Evolutionary conservation across 2,329 filamentous ascomycete genomes (phyloP).

Genomic region (Aspergillus niger): DNA sequence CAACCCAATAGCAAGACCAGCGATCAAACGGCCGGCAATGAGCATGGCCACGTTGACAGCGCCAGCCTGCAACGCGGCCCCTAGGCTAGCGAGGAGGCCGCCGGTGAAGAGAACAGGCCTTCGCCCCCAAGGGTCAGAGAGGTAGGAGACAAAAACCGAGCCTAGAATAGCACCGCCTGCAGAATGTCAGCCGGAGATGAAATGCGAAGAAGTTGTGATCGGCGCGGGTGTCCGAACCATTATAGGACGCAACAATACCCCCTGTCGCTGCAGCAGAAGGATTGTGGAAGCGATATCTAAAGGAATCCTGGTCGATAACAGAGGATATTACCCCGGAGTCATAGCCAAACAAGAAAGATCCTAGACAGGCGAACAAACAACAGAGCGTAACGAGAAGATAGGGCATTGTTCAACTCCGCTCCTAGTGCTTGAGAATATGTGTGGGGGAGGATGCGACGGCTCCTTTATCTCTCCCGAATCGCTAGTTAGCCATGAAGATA

Average conservation of each 20-base stretch:
- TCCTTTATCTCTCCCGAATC: background rate
- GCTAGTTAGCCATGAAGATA: background rate
- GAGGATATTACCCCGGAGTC: constrained; percentile 45
- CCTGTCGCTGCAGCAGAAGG: constrained; percentile 37
- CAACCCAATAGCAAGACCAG: constrained; percentile 53
- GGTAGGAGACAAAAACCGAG: constrained; percentile 34
- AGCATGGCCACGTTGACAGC: constrained; percentile 43
- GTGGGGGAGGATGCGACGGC: background rate
- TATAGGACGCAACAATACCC: constrained; percentile 46
- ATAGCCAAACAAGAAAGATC: constrained; percentile 53
- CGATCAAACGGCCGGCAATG: constrained; percentile 54
- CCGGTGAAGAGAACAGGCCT: constrained; percentile 38
- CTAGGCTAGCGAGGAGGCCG: constrained; percentile 36
- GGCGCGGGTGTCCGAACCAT: constrained; percentile 25
- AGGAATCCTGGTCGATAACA: constrained; percentile 39
- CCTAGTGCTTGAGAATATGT: background rate
- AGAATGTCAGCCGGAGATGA: constrained; percentile 7
- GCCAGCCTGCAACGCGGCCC: constrained; percentile 39
- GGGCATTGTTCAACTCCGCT: constrained; percentile 23
- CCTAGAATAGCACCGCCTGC: constrained; percentile 44
- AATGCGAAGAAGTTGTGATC: background rate
- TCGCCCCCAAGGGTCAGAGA: constrained; percentile 39
- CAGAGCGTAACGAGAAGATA: constrained; percentile 36
- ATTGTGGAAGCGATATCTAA: constrained; percentile 32
- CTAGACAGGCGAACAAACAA: constrained; percentile 49